Percentiles rank a stretch among this genome's conserved stretches.
Evolutionary conservation across 148 eudicot genomes (phyloP).

Genomic region (Rhododendron molle): DNA sequence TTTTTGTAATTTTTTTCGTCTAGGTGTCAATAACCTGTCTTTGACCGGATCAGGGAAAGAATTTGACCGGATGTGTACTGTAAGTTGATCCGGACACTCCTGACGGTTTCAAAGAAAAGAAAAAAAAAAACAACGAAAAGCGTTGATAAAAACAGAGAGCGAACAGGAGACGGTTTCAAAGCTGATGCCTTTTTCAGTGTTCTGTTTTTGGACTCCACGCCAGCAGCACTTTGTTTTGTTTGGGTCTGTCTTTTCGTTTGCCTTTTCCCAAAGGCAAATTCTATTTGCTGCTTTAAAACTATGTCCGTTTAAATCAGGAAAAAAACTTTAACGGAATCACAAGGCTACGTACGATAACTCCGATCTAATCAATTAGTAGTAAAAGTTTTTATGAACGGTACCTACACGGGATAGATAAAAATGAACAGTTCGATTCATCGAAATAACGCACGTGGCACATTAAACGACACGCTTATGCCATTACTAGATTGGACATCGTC

Average conservation of each 20-base stretch:
- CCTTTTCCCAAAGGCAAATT: neutral
- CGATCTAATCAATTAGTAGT: too few species aligned
- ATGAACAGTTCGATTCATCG: neutral
- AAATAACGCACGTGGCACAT: neutral
- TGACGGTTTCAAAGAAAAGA: too few species aligned
- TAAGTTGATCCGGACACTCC: too few species aligned
- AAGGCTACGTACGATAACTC: too few species aligned
- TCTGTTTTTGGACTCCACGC: slow-evolving; percentile 7
- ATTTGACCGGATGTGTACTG: neutral
- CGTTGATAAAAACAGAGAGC: neutral
- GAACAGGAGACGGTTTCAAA: neutral
- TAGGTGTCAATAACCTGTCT: too few species aligned
- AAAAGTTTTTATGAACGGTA: neutral
- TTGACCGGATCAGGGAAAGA: rapidly evolving
- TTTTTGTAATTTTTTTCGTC: neutral
- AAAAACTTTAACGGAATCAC: neutral
- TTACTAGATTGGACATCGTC: neutral
- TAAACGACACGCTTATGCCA: neutral
- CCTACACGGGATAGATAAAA: neutral
- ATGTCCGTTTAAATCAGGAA: neutral
- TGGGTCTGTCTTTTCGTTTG: neutral
- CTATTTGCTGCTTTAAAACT: neutral
- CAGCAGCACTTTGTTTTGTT: neutral
- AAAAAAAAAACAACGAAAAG: neutral
- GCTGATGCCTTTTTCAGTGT: neutral